These are phyloP conservation scores for Boletales sp. DNA, from an alignment of 768 basidiomycete species.

Conservation along the genomic window DNA sequence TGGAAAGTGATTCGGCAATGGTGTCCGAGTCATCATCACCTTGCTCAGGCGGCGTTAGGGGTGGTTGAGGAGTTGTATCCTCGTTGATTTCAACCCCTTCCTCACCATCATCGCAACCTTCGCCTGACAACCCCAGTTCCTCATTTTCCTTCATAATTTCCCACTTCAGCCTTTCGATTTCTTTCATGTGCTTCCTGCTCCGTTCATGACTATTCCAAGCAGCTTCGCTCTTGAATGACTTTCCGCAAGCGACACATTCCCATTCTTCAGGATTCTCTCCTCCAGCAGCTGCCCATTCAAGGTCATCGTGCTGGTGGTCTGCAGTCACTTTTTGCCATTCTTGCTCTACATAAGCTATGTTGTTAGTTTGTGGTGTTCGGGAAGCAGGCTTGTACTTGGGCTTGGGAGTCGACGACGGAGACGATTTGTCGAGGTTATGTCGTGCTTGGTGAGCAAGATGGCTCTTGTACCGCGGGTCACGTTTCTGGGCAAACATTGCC, in stretches of 20 bases:
- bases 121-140: conserved; percentile 50
- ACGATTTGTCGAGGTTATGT: conserved; percentile 32
- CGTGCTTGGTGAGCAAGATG: conserved; percentile 50
- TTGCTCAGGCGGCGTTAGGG: conserved; percentile 11
- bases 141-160: conserved; percentile 78
- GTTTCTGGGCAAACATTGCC: conserved; percentile 73
- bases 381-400: conserved; percentile 12
- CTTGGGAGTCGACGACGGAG: conserved; percentile 23
- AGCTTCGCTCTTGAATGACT: conserved; percentile 85
- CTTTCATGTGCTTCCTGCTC: conserved; percentile 90
- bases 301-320: conserved; percentile 39
- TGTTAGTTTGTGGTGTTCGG: conserved; percentile 24
- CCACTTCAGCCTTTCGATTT: conserved; percentile 71
- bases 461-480: conserved; percentile 83
- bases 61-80: conserved; percentile 8
- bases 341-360: conserved; percentile 68
- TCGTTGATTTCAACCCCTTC: conserved; percentile 11
- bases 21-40: conserved; percentile 1
- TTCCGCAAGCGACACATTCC: conserved; percentile 95
- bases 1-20: not conserved
- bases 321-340: conserved; percentile 78
- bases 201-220: conserved; percentile 97
- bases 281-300: conserved; percentile 74
- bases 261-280: conserved; percentile 74
- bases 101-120: conserved; percentile 28